Evolutionary conservation across 139 green algal genomes (phyloP), one percentile per base, ranked within the genome.

Genomic region (Picochlorum sp.): DNA sequence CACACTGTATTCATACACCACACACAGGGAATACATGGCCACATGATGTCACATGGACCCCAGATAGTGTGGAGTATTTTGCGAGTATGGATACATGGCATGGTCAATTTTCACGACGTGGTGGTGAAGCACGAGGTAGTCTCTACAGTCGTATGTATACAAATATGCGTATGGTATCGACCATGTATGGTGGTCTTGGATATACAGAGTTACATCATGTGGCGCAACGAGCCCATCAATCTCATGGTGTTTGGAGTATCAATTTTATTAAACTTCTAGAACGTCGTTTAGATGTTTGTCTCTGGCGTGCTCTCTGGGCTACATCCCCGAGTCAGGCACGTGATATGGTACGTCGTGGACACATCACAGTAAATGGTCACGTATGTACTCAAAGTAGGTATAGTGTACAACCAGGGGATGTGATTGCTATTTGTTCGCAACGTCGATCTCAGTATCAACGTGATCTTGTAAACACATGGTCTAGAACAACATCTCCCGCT

Each of bases 211-310:
- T 52, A 52, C 46, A 52, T 18, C 46, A 52, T 52, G 6, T 52
- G 3, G 46, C 46, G 14, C 16, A 52, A 52, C 16, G 16, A 23
- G 46, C 46, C 1, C 16, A n/a, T n/a, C 16, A 20, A 52, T 23
- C 6, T 52, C 46, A n/a, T 9, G 46, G 46, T 23, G 16, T 20
- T 23, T 52, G 46, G 46, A 20, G 16, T 20, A n/a, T n/a, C 6
- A 52, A n/a, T 20, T 52, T 52, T 16, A 52, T 52, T 52, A 20
- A n/a, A 52, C 46, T 52, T 52, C 18, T 52, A 52, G 46, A 52
- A 52, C 46, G 18, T 23, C 46, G 46, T 23, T 11, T 52, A 18
- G 46, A 52, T 52, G 14, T 52, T 6, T n/a, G 16, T 20, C 9
- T 52, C 13, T 52, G 46, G 16, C 46, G 46, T 23, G 46, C 46